Conservation (phyloP, 2,329 filamentous ascomycete species). For the Calonectria leucothoes region DNA sequence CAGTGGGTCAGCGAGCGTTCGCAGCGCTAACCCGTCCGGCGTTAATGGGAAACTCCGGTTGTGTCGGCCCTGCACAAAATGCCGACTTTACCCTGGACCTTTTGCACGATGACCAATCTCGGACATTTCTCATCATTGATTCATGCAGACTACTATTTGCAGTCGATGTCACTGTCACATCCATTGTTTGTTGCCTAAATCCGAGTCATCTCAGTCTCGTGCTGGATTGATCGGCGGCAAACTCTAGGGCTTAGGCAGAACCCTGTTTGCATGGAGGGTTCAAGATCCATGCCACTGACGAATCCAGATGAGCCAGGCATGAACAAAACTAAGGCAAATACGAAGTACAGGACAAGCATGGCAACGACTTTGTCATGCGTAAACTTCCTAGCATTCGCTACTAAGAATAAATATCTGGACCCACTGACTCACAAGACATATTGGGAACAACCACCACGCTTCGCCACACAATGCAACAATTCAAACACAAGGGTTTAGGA, state of each 20-base stretch:
- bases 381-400: neutral
- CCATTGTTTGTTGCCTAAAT: neutral
- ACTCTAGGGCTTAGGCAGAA: slow-evolving; percentile 7
- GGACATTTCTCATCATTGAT: neutral
- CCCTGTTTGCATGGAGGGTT: neutral
- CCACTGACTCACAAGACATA: neutral
- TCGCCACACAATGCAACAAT: too few species aligned
- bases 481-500: neutral
- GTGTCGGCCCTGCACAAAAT: slow-evolving; percentile 2
- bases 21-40: slow-evolving; percentile 8
- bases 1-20: neutral
- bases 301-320: neutral
- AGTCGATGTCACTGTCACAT: neutral
- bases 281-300: neutral
- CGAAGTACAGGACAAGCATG: neutral
- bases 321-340: neutral
- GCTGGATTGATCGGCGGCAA: neutral
- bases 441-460: too few species aligned
- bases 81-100: slow-evolving; percentile 7
- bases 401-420: too few species aligned
- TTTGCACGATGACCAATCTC: neutral
- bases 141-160: neutral
- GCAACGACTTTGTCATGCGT: neutral
- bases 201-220: neutral
- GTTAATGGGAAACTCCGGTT: slow-evolving; percentile 20